Conservation (phyloP, 2,329 filamentous ascomycete genomes). For the Bipolaris gigantea region DNA sequence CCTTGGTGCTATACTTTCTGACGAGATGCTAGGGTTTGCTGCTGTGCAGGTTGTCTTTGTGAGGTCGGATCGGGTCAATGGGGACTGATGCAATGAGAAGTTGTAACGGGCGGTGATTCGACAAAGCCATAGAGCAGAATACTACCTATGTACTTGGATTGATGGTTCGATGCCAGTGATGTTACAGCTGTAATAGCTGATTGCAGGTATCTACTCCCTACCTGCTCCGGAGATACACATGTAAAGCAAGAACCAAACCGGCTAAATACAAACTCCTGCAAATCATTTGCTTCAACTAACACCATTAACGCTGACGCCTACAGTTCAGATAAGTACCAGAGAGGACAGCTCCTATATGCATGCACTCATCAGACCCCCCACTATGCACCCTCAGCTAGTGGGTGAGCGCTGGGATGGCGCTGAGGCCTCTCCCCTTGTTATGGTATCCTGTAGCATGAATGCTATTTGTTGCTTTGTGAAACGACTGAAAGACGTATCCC, state of each 20-base stretch:
- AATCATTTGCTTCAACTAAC: not conserved
- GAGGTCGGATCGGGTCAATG: not conserved
- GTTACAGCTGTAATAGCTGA: not conserved
- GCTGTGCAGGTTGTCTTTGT: constrained; percentile 5
- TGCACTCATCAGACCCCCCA: not conserved
- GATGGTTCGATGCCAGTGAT: not conserved
- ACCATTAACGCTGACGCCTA: not conserved
- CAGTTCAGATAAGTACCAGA: no score
- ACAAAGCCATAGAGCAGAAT: no score
- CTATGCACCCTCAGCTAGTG: no score
- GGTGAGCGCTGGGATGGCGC: not conserved
- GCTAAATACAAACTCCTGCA: not conserved
- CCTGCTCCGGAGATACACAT: not conserved
- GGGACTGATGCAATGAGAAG: not conserved
- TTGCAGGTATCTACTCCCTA: not conserved
- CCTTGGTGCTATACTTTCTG: not conserved
- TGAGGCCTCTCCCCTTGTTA: not conserved
- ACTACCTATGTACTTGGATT: not conserved
- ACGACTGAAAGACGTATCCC: not conserved
- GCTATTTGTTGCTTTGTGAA: not conserved
- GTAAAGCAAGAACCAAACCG: not conserved
- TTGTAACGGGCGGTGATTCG: not conserved
- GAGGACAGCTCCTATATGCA: not conserved
- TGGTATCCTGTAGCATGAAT: not conserved
- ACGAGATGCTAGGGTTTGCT: not conserved